Evolutionary conservation across 2,329 filamentous ascomycete genomes (phyloP), one percentile per base, ranked within the genome.

Genomic region (Ascochyta fabae): DNA sequence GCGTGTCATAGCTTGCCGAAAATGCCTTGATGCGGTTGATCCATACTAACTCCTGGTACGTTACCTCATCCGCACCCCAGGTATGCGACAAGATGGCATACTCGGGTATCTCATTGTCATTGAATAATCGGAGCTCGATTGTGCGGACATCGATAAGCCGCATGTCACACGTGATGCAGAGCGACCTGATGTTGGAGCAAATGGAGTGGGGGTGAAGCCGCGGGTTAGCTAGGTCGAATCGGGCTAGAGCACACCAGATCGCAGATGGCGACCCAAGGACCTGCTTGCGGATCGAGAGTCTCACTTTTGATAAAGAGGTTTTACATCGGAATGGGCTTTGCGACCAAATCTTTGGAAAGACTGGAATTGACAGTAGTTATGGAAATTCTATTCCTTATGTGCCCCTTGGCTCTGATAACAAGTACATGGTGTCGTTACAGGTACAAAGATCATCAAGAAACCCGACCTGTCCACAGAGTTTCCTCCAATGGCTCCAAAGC

Each of bases 141-240:
- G 60, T 68, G 29, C 58, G 59, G 27, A 62, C 62, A 60, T 70
- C 57, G 36, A 68, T 63, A 41, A 70, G 66, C 43, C 68, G 61
- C 65, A 69, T 70, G 58, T 48, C 46, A 61, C 48, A 54, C 39
- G 45, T 36, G 45, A 42, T 55, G 42, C 36, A 42, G 10, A 26
- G 40, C n/a, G 40, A 19, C 33, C 31, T 16, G 35, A 22, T 5
- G 19, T 19, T 3, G 15, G 34, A 27, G 13, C 10, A 31, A 6
- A 13, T 15, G 43, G 12, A 39, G 12, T 33, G 16, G 26, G 27
- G 27, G 39, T 38, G 42, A 23, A 31, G 19, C 15, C 19, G 13
- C 12, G n/a, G n/a, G 12, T 5, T 15, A 19, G 22, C 42, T 46
- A 55, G 19, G 23, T n/a, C 42, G 8, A 6, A 50, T 27, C 13